These are phyloP conservation scores for Leptosphaerulina australis DNA, from an alignment of 2,329 filamentous ascomycete genomes.

Conservation along the genomic window DNA sequence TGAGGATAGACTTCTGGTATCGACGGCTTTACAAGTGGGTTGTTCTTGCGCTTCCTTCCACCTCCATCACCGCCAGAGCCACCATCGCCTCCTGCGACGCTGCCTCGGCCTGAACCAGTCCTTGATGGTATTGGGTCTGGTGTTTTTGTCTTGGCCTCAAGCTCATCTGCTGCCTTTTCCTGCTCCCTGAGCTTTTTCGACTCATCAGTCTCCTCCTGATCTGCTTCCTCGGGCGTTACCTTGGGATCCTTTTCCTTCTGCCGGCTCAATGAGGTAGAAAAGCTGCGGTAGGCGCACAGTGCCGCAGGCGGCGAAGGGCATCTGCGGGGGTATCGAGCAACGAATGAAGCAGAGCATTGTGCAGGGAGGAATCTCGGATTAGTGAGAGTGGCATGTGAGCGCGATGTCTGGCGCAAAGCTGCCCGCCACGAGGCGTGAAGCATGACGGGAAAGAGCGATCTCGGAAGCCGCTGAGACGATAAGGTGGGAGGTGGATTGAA, in stretches of 20 bases:
- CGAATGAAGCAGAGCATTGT: constrained; percentile 38
- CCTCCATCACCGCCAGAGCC: constrained; percentile 59
- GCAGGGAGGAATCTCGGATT: constrained; percentile 38
- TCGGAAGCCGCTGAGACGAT: constrained; percentile 12
- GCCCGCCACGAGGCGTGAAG: constrained; percentile 69
- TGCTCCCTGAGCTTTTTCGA: constrained; percentile 51
- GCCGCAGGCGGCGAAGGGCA: constrained; percentile 40
- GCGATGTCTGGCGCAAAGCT: constrained; percentile 60
- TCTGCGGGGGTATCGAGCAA: constrained; percentile 30
- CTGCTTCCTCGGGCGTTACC: constrained; percentile 51
- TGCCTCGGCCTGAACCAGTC: constrained; percentile 63
- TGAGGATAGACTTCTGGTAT: constrained; percentile 97
- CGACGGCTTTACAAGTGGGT: constrained; percentile 81
- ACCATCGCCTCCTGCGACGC: constrained; percentile 61
- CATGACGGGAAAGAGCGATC: constrained; percentile 52
- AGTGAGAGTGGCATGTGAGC: constrained; percentile 46
- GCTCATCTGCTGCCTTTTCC: constrained; percentile 48
- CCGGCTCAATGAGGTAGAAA: constrained; percentile 52
- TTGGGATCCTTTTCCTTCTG: constrained; percentile 64
- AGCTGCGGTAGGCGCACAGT: constrained; percentile 43
- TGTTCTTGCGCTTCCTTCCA: constrained; percentile 74
- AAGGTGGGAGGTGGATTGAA: not conserved
- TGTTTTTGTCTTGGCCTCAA: constrained; percentile 54
- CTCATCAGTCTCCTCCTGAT: constrained; percentile 49
- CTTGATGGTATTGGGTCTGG: constrained; percentile 59